Evolutionary conservation across 225 moss, liverwort and hornwort species (phyloP).

Genomic region (Climacium dendroides): DNA sequence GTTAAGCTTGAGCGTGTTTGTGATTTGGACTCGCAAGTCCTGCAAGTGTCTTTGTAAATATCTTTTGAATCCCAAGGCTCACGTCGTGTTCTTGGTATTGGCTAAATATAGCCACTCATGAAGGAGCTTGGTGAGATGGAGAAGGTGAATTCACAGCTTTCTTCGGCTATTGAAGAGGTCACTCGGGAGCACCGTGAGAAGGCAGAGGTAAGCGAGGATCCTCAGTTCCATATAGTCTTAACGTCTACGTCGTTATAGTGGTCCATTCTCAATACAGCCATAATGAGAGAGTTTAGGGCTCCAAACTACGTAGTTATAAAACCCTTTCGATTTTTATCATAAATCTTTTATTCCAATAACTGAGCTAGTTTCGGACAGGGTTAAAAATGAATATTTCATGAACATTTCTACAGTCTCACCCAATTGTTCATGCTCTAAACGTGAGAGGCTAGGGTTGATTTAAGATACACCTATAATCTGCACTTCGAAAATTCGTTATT

Average conservation of each 20-base stretch:
- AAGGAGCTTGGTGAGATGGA: slow-evolving; percentile 98
- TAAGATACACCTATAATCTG: neutral
- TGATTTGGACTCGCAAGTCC: neutral
- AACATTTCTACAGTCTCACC: neutral
- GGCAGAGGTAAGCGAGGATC: slow-evolving; percentile 48
- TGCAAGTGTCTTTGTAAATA: neutral
- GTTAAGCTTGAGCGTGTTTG: neutral
- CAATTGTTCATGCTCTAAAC: neutral
- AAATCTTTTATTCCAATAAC: neutral
- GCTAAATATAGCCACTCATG: slow-evolving; percentile 57
- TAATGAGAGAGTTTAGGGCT: neutral
- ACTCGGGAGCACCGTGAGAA: slow-evolving; percentile 97
- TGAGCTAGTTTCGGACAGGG: neutral
- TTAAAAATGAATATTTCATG: neutral
- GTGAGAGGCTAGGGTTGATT: neutral
- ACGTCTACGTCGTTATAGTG: neutral
- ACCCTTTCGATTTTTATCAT: neutral
- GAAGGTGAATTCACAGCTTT: slow-evolving; percentile 90
- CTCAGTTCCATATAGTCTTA: neutral
- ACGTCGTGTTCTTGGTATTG: neutral
- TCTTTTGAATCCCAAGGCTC: neutral
- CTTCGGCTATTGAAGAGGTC: slow-evolving; percentile 91
- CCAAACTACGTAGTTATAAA: neutral
- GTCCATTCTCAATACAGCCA: neutral
- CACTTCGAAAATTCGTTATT: neutral